Conservation (phyloP, 352 stramenopile species). For the Phytophthora foliorum region DNA sequence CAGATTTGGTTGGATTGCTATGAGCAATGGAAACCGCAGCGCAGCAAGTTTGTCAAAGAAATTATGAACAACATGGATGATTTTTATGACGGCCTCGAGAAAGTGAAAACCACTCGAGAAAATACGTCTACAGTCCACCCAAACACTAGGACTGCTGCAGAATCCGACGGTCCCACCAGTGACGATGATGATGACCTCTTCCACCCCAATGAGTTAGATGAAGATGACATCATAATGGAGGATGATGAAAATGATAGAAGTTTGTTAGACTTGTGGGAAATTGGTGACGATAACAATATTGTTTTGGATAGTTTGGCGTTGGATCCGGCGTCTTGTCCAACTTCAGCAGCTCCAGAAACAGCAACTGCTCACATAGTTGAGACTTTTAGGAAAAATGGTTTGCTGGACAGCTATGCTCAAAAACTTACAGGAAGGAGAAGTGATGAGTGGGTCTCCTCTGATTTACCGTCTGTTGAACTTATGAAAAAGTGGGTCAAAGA, state of each 20-base stretch:
- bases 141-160: background rate
- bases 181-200: too few species aligned
- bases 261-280: background rate
- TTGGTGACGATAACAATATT: background rate
- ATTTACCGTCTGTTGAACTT: background rate
- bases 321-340: background rate
- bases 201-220: too few species aligned
- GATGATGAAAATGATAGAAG: background rate
- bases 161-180: too few species aligned
- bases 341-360: too few species aligned
- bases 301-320: background rate
- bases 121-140: too few species aligned
- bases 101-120: too few species aligned
- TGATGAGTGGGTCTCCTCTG: too few species aligned
- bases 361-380: too few species aligned
- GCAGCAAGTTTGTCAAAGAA: background rate
- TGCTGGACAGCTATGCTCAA: background rate
- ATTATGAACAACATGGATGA: constrained; percentile 10
- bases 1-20: background rate
- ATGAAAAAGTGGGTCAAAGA: constrained; percentile 6
- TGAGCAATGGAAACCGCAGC: background rate
- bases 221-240: background rate
- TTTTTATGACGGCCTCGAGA: background rate
- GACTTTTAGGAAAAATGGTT: too few species aligned
- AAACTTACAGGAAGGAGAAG: too few species aligned